Evolutionary conservation across 1,284 basidiomycete species (phyloP).

Genomic region (Schizophyllum amplum): DNA sequence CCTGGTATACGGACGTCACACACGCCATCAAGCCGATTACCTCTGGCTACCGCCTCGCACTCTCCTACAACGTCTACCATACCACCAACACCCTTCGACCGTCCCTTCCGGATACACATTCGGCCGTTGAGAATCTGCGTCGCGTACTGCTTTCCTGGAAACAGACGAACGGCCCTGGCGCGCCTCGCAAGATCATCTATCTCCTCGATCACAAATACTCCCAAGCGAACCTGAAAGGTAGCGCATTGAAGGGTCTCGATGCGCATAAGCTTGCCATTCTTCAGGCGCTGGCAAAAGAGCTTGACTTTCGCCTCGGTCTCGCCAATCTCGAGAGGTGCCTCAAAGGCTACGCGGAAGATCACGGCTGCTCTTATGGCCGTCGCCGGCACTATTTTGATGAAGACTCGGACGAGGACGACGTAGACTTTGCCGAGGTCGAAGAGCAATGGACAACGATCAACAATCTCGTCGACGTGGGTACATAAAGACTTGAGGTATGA

Average conservation of each 20-base stretch:
- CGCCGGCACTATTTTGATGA: constrained; percentile 15
- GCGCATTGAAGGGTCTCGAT: constrained; percentile 19
- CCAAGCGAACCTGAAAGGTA: constrained; percentile 11
- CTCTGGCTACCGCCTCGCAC: constrained; percentile 35
- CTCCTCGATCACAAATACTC: constrained; percentile 21
- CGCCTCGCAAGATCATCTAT: constrained; percentile 18
- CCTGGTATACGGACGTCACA: constrained; percentile 41
- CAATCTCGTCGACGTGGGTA: constrained; percentile 23
- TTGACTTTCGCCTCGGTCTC: constrained; percentile 22
- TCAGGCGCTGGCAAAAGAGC: constrained; percentile 9
- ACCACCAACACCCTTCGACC: constrained; percentile 13
- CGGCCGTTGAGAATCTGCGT: constrained; percentile 8
- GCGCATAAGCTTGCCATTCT: constrained; percentile 15
- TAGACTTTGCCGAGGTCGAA: constrained; percentile 23
- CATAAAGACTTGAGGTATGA: no score
- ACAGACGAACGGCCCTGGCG: constrained; percentile 1
- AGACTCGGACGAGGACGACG: constrained; percentile 14
- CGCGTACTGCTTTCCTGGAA: constrained; percentile 14
- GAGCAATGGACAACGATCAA: constrained; percentile 19
- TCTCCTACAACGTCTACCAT: constrained; percentile 38
- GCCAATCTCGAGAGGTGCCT: constrained; percentile 29
- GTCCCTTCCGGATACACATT: constrained; percentile 15
- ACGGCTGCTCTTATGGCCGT: constrained; percentile 14
- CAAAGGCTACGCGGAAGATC: constrained; percentile 24
- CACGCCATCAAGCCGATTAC: constrained; percentile 38